Conservation (phyloP, 139 green algal species). For the Chlamydomonas incerta region DNA sequence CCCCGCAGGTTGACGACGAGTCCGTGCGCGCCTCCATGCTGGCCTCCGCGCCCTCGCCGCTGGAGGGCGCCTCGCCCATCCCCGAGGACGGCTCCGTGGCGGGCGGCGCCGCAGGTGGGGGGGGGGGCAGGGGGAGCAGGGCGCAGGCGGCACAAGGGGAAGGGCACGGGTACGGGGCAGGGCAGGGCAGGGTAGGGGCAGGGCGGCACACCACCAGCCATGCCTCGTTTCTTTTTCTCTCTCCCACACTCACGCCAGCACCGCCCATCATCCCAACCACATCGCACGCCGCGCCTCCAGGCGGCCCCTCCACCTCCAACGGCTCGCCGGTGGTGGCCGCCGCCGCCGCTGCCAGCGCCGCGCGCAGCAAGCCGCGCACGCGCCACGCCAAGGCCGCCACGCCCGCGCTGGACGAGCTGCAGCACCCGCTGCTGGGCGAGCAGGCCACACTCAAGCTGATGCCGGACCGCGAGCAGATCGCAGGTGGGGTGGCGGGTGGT, state of each 20-base stretch:
- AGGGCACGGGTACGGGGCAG: no score
- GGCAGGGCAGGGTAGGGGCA: no score
- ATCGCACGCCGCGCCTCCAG: no score
- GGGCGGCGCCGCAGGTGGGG: no score
- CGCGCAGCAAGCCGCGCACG: slow-evolving; percentile 40
- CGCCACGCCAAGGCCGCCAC: slow-evolving; percentile 6
- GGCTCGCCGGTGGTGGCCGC: background rate
- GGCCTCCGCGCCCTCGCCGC: slow-evolving; percentile 46
- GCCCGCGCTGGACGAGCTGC: slow-evolving; percentile 61
- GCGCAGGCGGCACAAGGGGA: no score
- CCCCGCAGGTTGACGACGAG: background rate
- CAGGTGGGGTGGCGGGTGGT: no score
- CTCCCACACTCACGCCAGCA: no score
- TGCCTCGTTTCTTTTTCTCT: no score
- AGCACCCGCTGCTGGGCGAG: slow-evolving; percentile 86
- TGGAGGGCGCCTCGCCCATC: slow-evolving; percentile 23
- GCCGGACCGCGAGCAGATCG: slow-evolving; percentile 52
- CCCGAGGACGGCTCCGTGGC: background rate
- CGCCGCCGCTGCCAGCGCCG: background rate
- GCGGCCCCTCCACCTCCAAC: background rate
- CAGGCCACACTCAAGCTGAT: slow-evolving; percentile 87
- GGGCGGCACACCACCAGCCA: no score
- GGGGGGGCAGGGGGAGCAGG: no score
- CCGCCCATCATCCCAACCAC: no score
- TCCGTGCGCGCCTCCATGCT: slow-evolving; percentile 59